Base-by-base conservation (phyloP, 257 asterid species). In the Prunella vulgaris region DNA sequence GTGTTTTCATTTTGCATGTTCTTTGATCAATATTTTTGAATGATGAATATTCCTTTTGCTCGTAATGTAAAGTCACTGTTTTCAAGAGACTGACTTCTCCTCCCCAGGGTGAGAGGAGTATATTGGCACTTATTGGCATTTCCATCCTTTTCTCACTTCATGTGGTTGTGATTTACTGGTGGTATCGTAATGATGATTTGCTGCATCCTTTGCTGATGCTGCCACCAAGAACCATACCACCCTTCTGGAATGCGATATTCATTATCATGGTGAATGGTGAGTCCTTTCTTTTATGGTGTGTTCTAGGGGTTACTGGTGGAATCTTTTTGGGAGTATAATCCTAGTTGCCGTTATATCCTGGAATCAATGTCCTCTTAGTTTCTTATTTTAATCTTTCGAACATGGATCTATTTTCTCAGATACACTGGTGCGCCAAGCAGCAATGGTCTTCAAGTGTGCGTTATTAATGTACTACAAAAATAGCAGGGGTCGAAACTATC, bases 201-300 rank as follows among this genome's bases (percentile, higher is more conserved):
- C 57, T 87, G 0, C 80, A 80, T 79, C 98, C 96, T 4, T 79
- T 92, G 66, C 63, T 85, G 79, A 86, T 92, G 96, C 85, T 92
- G 58, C 98, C 98, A 14, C 97, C 96, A 32, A 92, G 74, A 79
- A 76, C 86, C 63, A 84, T 92, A 62, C 96, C 98, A 33, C 95
- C 91, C 52, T 92, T 92, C 81, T 89, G 98, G 96, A 83, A 89
- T 82, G 95, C 96, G 1, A 81, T 89, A 70, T 92, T 92, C 74
- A 82, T 92, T 63, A 86, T 92, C 84, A 82, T 92, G 95, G 92
- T 86, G 74, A 92, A 92, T 73, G 98, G 97, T 91, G 76, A 25
- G 90, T 70, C 70, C 64, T 77, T 65, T 72, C 60, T 28, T 53
- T 18, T 25, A 24, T 8, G 52, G 52, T 9, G 52, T 44, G 52